Evolutionary conservation across 805 yeast species (phyloP).

Genomic region (Saccharomycopsis synnaedendra): DNA sequence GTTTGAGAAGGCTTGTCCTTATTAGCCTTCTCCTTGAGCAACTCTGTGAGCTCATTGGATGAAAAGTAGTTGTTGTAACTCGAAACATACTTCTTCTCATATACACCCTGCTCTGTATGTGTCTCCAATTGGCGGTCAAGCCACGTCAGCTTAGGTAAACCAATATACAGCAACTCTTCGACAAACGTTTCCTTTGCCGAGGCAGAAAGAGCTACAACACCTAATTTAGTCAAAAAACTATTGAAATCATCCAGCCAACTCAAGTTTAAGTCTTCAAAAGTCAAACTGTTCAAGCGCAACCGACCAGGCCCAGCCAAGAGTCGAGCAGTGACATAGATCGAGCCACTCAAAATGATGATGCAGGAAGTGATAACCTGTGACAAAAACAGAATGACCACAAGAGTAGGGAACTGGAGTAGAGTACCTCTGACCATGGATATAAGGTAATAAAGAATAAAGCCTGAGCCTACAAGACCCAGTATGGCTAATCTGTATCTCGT

Average conservation of each 20-base stretch:
- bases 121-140: constrained; percentile 6
- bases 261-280: constrained; percentile 27
- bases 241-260: constrained; percentile 52
- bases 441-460: constrained; percentile 38
- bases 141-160: constrained; percentile 34
- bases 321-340: constrained; percentile 47
- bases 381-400: constrained; percentile 44
- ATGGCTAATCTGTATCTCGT: constrained; percentile 51
- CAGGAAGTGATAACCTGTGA: constrained; percentile 52
- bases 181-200: constrained; percentile 58
- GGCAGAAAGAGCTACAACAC: constrained; percentile 53
- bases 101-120: neutral
- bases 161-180: constrained; percentile 40
- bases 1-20: neutral
- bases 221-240: constrained; percentile 46
- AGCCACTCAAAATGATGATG: constrained; percentile 39
- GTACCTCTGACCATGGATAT: constrained; percentile 30
- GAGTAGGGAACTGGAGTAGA: constrained; percentile 39
- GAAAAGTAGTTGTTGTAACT: constrained; percentile 19
- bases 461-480: constrained; percentile 46
- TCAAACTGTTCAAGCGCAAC: constrained; percentile 5
- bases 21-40: constrained; percentile 5
- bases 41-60: constrained; percentile 21
- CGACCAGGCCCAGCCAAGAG: constrained; percentile 23
- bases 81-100: constrained; percentile 15